Base-by-base conservation (phyloP, 768 basidiomycete species). In the Hygrophorus pudorinus region DNA sequence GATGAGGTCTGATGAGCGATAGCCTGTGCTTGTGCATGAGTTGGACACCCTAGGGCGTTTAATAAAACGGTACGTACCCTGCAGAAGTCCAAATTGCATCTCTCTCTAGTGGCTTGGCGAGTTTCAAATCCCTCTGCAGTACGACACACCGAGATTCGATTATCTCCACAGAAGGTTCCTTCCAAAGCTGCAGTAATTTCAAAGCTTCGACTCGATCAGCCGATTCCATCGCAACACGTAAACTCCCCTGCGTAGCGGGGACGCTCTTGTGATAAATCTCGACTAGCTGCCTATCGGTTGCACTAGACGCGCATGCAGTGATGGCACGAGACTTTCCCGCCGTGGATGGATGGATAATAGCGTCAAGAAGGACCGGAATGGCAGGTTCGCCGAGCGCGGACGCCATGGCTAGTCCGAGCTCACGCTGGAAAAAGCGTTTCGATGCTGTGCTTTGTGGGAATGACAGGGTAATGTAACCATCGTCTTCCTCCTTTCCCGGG, bases 381-480 rank as follows among this genome's bases (percentile, higher is more conserved):
- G 46, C 51, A 31, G 48, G 39, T 31, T 30, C 35, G 14, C 51
- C 51, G 28, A 50, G 24, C 37, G 44, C 44, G 21, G 45, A 35
- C 16, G 49, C 51, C 51, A 53, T 53, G 33, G 47, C 21, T 37
- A 53, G 32, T 29, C 38, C 51, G 28, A 53, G 18, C 28, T 53
- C 48, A 32, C 51, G 51, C 39, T 53, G 49, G 31, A 50, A 43
- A 37, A 53, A 53, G 29, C 43, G 43, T 39, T 53, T 53, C 13
- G 51, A 53, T 3, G 51, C 51, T 7, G 46, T 53, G 14, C 45
- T 53, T 42, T 53, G 51, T 13, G 51, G 41, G 38, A 53, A 53
- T 41, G 44, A 42, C 33, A 53, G 44, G 10, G 41, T 46, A 27
- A 41, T 37, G 8, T 27, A 37, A 17, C 29, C 29, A 24, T 39